A percentile compares a stretch with the other conserved stretches of the same genome.
These are phyloP conservation scores for Chamaecrista fasciculata DNA, from an alignment of 306 rosid genomes.

Conservation along the genomic window DNA sequence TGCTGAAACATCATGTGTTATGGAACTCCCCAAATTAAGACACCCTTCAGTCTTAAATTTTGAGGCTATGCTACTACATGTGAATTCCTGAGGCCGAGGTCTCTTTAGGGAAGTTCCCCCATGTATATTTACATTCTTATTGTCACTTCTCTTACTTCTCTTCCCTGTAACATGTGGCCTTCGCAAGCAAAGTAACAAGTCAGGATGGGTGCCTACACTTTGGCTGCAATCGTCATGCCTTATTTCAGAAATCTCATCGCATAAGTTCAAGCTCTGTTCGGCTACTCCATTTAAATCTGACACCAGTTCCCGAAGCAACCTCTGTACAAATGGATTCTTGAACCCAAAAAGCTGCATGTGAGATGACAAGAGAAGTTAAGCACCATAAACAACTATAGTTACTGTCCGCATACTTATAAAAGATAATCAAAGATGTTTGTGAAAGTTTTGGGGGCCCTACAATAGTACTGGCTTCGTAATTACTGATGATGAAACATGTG, in stretches of 20 bases:
- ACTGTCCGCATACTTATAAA: not conserved
- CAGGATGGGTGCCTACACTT: slow-evolving; percentile 38
- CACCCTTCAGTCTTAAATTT: slow-evolving; percentile 33
- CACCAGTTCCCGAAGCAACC: slow-evolving; percentile 73
- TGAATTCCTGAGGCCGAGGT: slow-evolving; percentile 40
- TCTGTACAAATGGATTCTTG: slow-evolving; percentile 67
- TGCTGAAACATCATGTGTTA: slow-evolving; percentile 27
- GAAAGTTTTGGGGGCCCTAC: slow-evolving; percentile 5
- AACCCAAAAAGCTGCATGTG: slow-evolving; percentile 82
- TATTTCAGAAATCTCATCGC: slow-evolving; percentile 37
- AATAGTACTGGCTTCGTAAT: not conserved
- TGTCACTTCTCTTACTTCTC: slow-evolving; percentile 52
- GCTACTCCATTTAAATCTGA: slow-evolving; percentile 57
- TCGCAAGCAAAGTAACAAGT: slow-evolving; percentile 35
- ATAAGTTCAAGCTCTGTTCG: slow-evolving; percentile 39
- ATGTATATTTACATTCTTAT: slow-evolving; percentile 31
- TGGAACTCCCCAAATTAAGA: slow-evolving; percentile 26
- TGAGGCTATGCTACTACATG: slow-evolving; percentile 32
- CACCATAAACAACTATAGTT: slow-evolving; percentile 15
- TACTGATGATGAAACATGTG: not conserved
- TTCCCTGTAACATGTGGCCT: slow-evolving; percentile 46
- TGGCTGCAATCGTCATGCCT: slow-evolving; percentile 27
- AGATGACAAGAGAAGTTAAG: slow-evolving; percentile 24
- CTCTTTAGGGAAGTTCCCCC: slow-evolving; percentile 19
- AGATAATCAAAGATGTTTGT: not conserved